A percentile compares a stretch with the other conserved stretches of the same genome.
Evolutionary conservation across 192 early-diverging fungal species (phyloP).

Genomic region (Entomortierella chlamydospora): DNA sequence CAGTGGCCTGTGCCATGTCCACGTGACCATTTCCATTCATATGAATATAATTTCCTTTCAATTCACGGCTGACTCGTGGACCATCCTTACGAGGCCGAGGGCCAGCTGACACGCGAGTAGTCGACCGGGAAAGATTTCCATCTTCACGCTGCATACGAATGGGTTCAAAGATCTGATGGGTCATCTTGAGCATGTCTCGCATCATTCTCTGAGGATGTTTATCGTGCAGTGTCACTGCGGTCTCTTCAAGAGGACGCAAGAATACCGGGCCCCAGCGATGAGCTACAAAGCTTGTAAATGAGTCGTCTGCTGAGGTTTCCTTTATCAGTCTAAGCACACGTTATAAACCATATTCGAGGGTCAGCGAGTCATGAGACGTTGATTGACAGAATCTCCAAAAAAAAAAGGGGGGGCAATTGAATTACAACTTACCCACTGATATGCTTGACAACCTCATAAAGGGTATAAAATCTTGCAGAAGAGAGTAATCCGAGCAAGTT

Average conservation of each 20-base stretch:
- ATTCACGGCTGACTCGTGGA: slow-evolving; percentile 19
- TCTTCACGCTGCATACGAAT: slow-evolving; percentile 51
- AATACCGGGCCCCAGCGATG: slow-evolving; percentile 64
- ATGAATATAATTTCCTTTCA: slow-evolving; percentile 11
- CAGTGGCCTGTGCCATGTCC: neutral
- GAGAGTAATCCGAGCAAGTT: slow-evolving; percentile 61
- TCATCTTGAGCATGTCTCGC: slow-evolving; percentile 59
- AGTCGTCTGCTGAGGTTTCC: slow-evolving; percentile 42
- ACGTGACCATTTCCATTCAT: slow-evolving; percentile 19
- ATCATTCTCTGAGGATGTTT: slow-evolving; percentile 55
- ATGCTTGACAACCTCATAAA: slow-evolving; percentile 55
- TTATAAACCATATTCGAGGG: too few relatives aligned
- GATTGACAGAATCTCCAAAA: neutral
- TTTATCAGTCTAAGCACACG: slow-evolving; percentile 28
- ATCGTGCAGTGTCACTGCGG: slow-evolving; percentile 56
- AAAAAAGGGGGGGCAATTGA: neutral
- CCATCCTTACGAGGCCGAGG: slow-evolving; percentile 26
- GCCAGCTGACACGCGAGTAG: slow-evolving; percentile 31
- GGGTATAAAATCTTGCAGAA: slow-evolving; percentile 57
- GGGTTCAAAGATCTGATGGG: slow-evolving; percentile 57
- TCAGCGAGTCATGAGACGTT: too few relatives aligned
- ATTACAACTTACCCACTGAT: slow-evolving; percentile 31
- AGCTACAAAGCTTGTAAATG: slow-evolving; percentile 42
- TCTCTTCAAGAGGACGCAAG: slow-evolving; percentile 56
- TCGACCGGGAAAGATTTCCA: slow-evolving; percentile 45